Evolutionary conservation across 306 rosid genomes (phyloP), one percentile per base, ranked within the genome.

Genomic region (Acacia confusa): DNA sequence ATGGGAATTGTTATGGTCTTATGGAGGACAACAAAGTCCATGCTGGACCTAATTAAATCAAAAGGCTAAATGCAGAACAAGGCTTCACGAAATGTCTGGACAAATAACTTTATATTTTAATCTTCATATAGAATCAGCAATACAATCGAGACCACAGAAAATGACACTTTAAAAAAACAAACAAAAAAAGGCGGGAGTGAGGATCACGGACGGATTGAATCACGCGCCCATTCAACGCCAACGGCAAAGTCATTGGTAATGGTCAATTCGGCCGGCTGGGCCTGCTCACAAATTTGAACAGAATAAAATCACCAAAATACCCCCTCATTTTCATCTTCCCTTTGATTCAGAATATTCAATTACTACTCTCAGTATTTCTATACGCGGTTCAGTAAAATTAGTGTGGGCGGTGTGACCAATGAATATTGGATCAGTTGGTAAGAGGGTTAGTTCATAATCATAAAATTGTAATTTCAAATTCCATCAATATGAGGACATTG

Each of bases 181-280:
- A n/a, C n/a, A 43, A 44, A 45, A 13, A 45, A 45, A 45, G 3
- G 52, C 5, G 19, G 52, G 11, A 53, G 60, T 17, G 22, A 53
- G 60, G 9, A 20, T 5, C 25, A 52, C 60, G 22, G 60, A 20
- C 60, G 60, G 9, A 53, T 53, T 53, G 25, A 6, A 19, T 6
- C 25, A 53, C 24, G 24, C 60, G 9, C 25, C 24, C 3, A 19
- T 53, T 20, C 60, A 20, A 53, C 25, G 1, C 24, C 7, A 53
- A 1, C 9, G 7, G 25, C 60, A 20, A 17, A 19, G 58, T 14
- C 6, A 34, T 66, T 43, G 4, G 74, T 43, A 70, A 41, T 34
- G 34, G 53, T 70, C 74, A 41, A 70, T 13, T 77, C 30, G 80
- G 86, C 90, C 66, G 12, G 75, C 75, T 3, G 48, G 82, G 50